Conservation (phyloP, 225 moss, liverwort and hornwort species). For the Rhytidiadelphus loreus region DNA sequence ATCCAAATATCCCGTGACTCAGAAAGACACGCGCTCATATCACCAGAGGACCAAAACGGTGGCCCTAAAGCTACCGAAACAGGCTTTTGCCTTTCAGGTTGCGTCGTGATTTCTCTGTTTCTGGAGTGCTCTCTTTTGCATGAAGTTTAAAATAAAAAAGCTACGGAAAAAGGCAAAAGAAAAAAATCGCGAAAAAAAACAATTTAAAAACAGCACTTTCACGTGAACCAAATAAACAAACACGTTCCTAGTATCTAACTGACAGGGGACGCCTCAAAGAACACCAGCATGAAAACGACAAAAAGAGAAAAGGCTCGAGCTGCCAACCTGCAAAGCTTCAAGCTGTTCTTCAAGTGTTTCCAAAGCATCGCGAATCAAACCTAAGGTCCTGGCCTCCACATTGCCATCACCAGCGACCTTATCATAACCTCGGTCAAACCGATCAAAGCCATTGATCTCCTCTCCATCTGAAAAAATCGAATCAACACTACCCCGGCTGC, state of each 20-base stretch:
- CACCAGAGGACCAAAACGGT: not conserved
- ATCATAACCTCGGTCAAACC: slow-evolving; percentile 21
- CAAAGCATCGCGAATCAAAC: slow-evolving; percentile 85
- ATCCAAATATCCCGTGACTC: not conserved
- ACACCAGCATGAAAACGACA: not conserved
- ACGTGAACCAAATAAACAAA: not conserved
- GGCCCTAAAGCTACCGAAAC: not conserved
- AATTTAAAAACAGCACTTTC: not conserved
- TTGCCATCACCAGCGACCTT: slow-evolving; percentile 39
- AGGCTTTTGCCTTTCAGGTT: not conserved
- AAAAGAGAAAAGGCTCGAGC: not conserved
- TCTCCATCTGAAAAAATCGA: slow-evolving; percentile 12
- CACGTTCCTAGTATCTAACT: not conserved
- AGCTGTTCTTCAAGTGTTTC: slow-evolving; percentile 90
- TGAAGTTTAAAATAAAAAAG: not conserved
- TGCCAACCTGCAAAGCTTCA: slow-evolving; percentile 68
- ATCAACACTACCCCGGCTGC: slow-evolving; percentile 30
- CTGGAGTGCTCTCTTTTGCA: not conserved
- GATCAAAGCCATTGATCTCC: slow-evolving; percentile 26
- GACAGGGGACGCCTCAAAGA: not conserved
- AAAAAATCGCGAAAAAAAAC: too few species aligned
- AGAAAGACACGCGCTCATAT: not conserved
- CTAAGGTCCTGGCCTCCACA: slow-evolving; percentile 78
- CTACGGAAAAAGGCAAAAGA: not conserved
- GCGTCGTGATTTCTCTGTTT: not conserved